Base-by-base conservation (phyloP, 2,329 filamentous ascomycete genomes). In the Triangularia verruculosa region DNA sequence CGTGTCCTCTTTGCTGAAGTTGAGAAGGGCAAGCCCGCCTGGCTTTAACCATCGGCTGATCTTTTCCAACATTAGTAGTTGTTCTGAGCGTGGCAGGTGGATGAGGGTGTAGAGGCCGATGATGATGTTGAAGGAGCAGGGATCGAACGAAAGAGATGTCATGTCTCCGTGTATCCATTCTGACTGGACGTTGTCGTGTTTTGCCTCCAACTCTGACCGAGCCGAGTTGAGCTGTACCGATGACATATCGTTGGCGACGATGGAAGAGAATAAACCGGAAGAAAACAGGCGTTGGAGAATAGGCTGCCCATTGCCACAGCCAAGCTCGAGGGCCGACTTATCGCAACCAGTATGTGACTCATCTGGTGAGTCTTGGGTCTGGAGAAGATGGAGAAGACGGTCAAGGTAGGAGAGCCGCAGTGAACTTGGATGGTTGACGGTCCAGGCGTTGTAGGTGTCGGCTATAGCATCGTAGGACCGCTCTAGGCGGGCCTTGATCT, bases 61-160 rank as follows among this genome's bases (percentile, higher is more conserved):
- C 39, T 78, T 75, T n/a, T 59, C 39, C 22, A 86, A 67, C 62
- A 86, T 75, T 22, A 72, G 71, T 0, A 66, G 72, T 72, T 86
- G 84, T 69, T 86, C 82, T 1, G 73, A 72, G 5, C 78, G 76
- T 1, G 83, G 82, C 4, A 87, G 76, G 67, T 86, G 84, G 59
- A 85, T 80, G 59, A 87, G 71, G 32, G 79, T 83, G 72, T 84
- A 86, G 68, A 86, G 79, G 0, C 74, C 83, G 0, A 82, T 68
- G 1, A 85, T 77, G 4, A 79, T 82, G 63, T 85, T 78, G 61
- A 86, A 76, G 0, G 74, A 74, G 0, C 66, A 63, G 0, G 68
- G 47, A 4, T 52, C 34, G 58, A 78, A 78, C 2, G 68, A 59
- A 4, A 80, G 73, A 1, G 65, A 62, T 65, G 71, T 73, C 76